Evolutionary conservation across 78 protist species (phyloP).

Genomic region (Cyanophora paradoxa): DNA sequence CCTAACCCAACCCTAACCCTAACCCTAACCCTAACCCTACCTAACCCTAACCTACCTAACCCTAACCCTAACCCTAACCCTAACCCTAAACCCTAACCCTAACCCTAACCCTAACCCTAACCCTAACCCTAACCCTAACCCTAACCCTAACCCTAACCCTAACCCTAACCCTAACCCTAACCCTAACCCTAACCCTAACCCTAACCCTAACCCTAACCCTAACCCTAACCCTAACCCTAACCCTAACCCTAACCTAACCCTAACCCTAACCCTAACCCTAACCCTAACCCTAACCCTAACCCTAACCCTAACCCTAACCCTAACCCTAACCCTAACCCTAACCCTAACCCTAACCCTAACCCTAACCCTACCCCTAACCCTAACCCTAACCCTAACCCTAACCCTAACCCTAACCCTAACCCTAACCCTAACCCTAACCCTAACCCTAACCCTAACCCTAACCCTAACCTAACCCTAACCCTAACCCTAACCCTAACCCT

Average conservation of each 20-base stretch:
- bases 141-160: slow-evolving; percentile 8
- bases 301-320: background rate
- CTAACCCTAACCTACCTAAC: too few species aligned
- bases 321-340: background rate
- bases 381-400: slow-evolving; percentile 7
- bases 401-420: slow-evolving; percentile 8
- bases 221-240: slow-evolving; percentile 8
- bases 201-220: slow-evolving; percentile 8
- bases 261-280: slow-evolving; percentile 7
- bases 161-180: slow-evolving; percentile 8
- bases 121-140: slow-evolving; percentile 9
- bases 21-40: too few species aligned
- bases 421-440: slow-evolving; percentile 9
- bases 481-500: slow-evolving; percentile 8
- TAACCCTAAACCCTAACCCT: slow-evolving; percentile 5
- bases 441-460: too few species aligned
- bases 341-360: slow-evolving; percentile 8
- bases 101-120: slow-evolving; percentile 8
- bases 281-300: slow-evolving; percentile 8
- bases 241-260: slow-evolving; percentile 9
- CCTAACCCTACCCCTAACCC: too few species aligned
- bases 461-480: too few species aligned
- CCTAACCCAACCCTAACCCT: too few species aligned
- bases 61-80: too few species aligned
- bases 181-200: slow-evolving; percentile 9